Evolutionary conservation across 495 filamentous ascomycete species (phyloP).

Genomic region (Staphylotrichum tortipilum): DNA sequence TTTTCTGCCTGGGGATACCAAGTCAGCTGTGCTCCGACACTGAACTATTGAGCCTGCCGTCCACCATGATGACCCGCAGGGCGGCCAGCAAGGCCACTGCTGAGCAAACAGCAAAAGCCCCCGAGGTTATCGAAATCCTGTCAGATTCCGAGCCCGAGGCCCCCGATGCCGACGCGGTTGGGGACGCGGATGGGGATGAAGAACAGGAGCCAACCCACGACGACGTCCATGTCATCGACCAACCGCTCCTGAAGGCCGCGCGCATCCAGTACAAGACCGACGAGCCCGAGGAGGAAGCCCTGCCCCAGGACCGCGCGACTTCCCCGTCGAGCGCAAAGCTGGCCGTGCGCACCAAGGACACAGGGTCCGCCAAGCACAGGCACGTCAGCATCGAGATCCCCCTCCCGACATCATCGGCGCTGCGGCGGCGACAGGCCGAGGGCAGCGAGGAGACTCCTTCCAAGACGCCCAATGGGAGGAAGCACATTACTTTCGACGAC

Average conservation of each 20-base stretch:
- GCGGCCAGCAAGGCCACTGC: not conserved
- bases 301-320: not conserved
- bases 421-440: constrained; percentile 3
- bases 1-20: too few species aligned
- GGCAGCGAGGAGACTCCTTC: constrained; percentile 12
- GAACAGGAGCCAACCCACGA: not conserved
- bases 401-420: constrained; percentile 14
- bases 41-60: not conserved
- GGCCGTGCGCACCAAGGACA: constrained; percentile 15
- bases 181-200: constrained; percentile 2
- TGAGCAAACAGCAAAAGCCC: constrained; percentile 1
- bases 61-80: constrained; percentile 6
- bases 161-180: not conserved
- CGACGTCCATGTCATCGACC: not conserved
- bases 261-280: constrained; percentile 13
- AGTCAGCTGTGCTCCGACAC: too few species aligned
- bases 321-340: constrained; percentile 13
- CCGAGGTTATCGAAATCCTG: constrained; percentile 17
- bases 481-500: constrained; percentile 25
- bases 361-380: constrained; percentile 15
- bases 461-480: constrained; percentile 22
- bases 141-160: constrained; percentile 17
- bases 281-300: not conserved
- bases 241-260: constrained; percentile 12
- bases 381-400: constrained; percentile 28